A percentile compares a stretch with the other conserved stretches of the same genome.
Conservation (phyloP, 2,329 filamentous ascomycete genomes). For the Colletotrichum sidae region DNA sequence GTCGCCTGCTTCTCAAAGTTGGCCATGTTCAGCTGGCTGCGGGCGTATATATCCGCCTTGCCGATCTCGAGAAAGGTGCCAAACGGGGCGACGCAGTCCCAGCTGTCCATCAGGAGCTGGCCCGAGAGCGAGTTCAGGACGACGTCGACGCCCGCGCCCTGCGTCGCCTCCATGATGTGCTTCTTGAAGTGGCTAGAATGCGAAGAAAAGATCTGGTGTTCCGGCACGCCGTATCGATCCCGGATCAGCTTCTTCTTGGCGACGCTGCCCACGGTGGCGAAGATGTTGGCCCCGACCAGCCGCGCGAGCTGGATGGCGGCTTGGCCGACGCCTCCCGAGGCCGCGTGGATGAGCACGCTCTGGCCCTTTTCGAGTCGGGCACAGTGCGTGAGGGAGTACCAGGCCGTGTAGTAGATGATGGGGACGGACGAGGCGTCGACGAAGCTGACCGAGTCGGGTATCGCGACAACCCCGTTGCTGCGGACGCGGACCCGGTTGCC, state of each 20-base stretch:
- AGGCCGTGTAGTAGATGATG: conserved; percentile 44
- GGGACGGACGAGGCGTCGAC: conserved; percentile 49
- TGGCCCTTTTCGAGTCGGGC: conserved; percentile 42
- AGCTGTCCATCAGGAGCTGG: conserved; percentile 54
- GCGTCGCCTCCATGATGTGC: conserved; percentile 44
- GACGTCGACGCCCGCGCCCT: conserved; percentile 47
- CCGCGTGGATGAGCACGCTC: conserved; percentile 50
- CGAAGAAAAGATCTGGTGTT: conserved; percentile 42
- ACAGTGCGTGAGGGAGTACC: conserved; percentile 38
- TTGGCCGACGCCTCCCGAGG: conserved; percentile 49
- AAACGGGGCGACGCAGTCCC: conserved; percentile 55
- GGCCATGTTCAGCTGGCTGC: too few species aligned
- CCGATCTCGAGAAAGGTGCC: conserved; percentile 57
- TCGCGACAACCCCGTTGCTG: conserved; percentile 41
- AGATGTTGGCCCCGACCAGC: conserved; percentile 46
- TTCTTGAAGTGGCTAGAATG: conserved; percentile 44
- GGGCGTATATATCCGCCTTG: conserved; percentile 40
- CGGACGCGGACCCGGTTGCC: conserved; percentile 6
- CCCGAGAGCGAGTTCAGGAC: conserved; percentile 56
- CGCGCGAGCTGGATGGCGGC: conserved; percentile 49
- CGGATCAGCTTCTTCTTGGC: conserved; percentile 45
- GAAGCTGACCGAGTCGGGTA: conserved; percentile 52
- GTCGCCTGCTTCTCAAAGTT: conserved; percentile 46
- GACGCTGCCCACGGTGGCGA: conserved; percentile 44
- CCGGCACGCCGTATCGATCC: conserved; percentile 41